These are phyloP conservation scores for Candida jianshihensis DNA, from an alignment of 805 yeast genomes.

Conservation along the genomic window DNA sequence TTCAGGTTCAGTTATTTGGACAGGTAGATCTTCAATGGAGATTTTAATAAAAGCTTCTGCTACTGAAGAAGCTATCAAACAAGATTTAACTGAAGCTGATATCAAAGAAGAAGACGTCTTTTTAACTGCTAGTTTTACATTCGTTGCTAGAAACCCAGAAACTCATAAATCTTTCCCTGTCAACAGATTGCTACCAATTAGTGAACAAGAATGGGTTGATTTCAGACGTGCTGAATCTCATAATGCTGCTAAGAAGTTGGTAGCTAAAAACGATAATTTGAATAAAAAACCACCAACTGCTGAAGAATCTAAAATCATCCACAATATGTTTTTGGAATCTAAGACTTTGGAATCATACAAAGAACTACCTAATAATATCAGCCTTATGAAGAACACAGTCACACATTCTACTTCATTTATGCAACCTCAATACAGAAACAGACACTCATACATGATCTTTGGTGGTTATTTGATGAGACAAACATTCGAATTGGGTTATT, in stretches of 20 bases:
- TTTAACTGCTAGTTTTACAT: constrained; percentile 85
- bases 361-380: constrained; percentile 41
- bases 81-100: constrained; percentile 44
- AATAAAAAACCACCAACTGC: constrained; percentile 66
- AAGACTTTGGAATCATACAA: constrained; percentile 28
- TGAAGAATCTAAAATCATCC: constrained; percentile 68
- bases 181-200: constrained; percentile 69
- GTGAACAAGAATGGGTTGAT: constrained; percentile 73
- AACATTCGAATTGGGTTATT: constrained; percentile 88
- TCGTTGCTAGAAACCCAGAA: constrained; percentile 90
- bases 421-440: constrained; percentile 95
- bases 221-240: constrained; percentile 85
- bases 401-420: constrained; percentile 75
- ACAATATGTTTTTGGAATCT: constrained; percentile 63
- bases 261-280: constrained; percentile 58
- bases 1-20: constrained; percentile 92
- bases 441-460: constrained; percentile 90
- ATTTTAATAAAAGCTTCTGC: constrained; percentile 86
- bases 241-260: constrained; percentile 76
- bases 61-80: constrained; percentile 48
- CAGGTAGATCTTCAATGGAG: constrained; percentile 94
- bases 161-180: constrained; percentile 88
- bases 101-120: constrained; percentile 65
- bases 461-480: constrained; percentile 93
- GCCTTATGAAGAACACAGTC: constrained; percentile 65